Percentiles rank a stretch among this genome's conserved stretches.
Conservation (phyloP, 2,329 filamentous ascomycete species). For the Cryphonectria parasitica region DNA sequence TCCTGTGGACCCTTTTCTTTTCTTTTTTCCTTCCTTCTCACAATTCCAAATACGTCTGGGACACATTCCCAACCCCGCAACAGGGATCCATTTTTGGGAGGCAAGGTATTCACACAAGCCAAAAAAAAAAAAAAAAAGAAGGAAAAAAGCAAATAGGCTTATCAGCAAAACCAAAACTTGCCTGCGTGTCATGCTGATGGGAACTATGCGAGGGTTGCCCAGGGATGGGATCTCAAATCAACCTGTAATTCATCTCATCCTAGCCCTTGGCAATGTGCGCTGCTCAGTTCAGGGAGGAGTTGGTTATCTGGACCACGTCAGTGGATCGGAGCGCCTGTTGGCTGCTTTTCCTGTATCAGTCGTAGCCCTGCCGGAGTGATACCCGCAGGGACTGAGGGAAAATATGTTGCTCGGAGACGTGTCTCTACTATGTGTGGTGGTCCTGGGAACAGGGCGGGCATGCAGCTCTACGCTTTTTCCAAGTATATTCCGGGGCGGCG, state of each 20-base stretch:
- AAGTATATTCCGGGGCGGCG: background rate
- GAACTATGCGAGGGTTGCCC: background rate
- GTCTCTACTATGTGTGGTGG: background rate
- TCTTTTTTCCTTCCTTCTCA: background rate
- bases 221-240: constrained; percentile 1
- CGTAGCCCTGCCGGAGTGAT: constrained; percentile 5
- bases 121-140: background rate
- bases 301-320: background rate
- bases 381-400: constrained; percentile 15
- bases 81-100: background rate
- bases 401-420: background rate
- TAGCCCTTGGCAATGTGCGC: background rate
- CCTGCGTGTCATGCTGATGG: background rate
- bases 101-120: background rate
- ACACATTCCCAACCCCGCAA: background rate
- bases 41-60: background rate
- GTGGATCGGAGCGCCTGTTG: background rate
- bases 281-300: background rate
- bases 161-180: background rate
- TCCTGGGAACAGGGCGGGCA: background rate
- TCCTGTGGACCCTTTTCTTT: background rate
- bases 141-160: background rate
- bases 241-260: background rate
- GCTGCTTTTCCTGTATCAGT: background rate
- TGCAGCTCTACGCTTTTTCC: background rate